Evolutionary conservation across 768 basidiomycete species (phyloP).

Genomic region (Suillus subaureus): DNA sequence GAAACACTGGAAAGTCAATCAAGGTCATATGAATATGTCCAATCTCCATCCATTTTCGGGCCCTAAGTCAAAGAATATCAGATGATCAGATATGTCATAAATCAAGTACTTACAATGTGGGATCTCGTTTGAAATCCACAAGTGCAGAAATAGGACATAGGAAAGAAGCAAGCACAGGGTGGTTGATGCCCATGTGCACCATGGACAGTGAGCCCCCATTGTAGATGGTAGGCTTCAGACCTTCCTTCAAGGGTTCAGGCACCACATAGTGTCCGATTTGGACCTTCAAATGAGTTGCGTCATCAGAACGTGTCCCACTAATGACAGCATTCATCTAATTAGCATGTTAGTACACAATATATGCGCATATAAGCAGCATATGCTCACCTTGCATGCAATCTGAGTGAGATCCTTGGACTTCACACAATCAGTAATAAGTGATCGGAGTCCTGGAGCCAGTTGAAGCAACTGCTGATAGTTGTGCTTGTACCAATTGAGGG

Average conservation of each 20-base stretch:
- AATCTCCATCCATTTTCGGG: background rate
- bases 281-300: background rate
- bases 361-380: background rate
- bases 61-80: no score
- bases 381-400: background rate
- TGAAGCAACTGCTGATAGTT: slow-evolving; percentile 6
- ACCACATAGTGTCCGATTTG: background rate
- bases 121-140: background rate
- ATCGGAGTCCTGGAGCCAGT: background rate
- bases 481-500: background rate
- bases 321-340: background rate
- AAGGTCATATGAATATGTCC: slow-evolving; percentile 6
- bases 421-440: background rate
- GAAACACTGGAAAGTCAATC: slow-evolving; percentile 4
- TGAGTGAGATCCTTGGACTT: background rate
- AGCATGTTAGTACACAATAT: background rate
- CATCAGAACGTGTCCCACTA: background rate
- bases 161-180: background rate
- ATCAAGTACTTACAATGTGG: slow-evolving; percentile 3
- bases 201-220: background rate
- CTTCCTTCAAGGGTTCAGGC: background rate
- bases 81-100: no score
- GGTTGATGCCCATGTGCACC: slow-evolving; percentile 11
- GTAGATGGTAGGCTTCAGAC: background rate
- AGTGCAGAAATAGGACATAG: background rate